Conservation (phyloP, 129 eudicot species). For the Chrysanthemum makinoi region DNA sequence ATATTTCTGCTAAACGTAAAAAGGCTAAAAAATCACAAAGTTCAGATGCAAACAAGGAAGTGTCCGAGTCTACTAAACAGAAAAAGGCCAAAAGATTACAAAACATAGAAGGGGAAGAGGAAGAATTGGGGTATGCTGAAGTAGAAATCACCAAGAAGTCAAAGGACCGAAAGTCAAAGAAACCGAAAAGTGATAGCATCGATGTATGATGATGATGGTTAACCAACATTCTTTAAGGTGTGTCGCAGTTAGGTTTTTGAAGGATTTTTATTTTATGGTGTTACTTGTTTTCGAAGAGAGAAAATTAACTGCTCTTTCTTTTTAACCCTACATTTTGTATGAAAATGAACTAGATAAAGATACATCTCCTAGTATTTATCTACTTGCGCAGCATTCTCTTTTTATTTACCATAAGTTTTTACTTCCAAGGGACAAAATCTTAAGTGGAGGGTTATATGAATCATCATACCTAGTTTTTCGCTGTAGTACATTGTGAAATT, state of each 20-base stretch:
- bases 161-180: slow-evolving; percentile 45
- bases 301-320: not conserved
- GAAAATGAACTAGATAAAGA: no score
- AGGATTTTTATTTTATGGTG: not conserved
- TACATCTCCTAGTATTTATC: no score
- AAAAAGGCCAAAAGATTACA: slow-evolving; percentile 20
- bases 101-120: slow-evolving; percentile 9
- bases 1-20: slow-evolving; percentile 15
- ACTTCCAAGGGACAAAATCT: no score
- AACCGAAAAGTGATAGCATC: slow-evolving; percentile 15
- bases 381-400: no score
- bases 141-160: slow-evolving; percentile 36
- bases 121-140: slow-evolving; percentile 24
- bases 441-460: no score
- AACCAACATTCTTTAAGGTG: slow-evolving; percentile 20
- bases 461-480: no score
- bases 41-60: slow-evolving; percentile 19
- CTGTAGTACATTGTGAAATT: no score
- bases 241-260: slow-evolving; percentile 1
- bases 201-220: slow-evolving; percentile 27
- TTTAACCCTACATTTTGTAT: not conserved
- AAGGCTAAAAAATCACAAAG: slow-evolving; percentile 20
- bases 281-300: slow-evolving; percentile 9
- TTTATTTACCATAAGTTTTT: no score
- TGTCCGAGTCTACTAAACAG: slow-evolving; percentile 16